Evolutionary conservation across 106 monocot genomes (phyloP), one percentile per base, ranked within the genome.

Genomic region (Ottelia alismoides): DNA sequence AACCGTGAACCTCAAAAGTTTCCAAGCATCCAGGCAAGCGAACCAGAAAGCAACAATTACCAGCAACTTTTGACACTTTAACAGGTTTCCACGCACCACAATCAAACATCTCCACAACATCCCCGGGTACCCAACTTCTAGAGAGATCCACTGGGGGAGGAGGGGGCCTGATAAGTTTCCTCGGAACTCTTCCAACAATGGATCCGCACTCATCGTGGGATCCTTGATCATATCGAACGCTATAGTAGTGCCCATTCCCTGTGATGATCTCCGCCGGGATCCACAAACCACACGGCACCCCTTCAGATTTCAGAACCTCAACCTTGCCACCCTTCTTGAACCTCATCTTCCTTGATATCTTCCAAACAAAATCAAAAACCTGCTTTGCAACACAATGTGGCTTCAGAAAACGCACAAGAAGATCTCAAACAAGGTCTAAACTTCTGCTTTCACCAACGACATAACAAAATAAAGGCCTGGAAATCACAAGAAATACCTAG

Each of bases 21-120:
- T 40, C 29, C 14, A 53, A 65, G 14, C 57, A 71, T 18, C 76
- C 76, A 49, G 74, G 25, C 21, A 73, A 56, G 27, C 58, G 63
- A 26, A 88, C 65, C 31, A 60, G 65, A 60, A 51, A 71, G 62
- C 47, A 52, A 43, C 55, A 18, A 27, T 27, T 43, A 40, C 35
- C 57, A 58, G 58, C 25, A 6, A 61, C 43, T 18, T 22, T 66
- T 11, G 35, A 40, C 25, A 76, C 53, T 28, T 67, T 55, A 2
- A 75, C 71, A 65, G 55, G 52, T 60, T 72, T 83, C 83, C 78
- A 83, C 1, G 74, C 71, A 30, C 51, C 35, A 21, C 26, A 27
- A 11, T 71, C 40, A 28, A 65, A 67, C 2, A 68, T 68, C 58
- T 83, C 83, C 51, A 78, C 64, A 52, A 78, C 56, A 47, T 83